phyloP scores from a whole-genome alignment of 78 protist genomes.

The Parvularia atlantis region DNA sequence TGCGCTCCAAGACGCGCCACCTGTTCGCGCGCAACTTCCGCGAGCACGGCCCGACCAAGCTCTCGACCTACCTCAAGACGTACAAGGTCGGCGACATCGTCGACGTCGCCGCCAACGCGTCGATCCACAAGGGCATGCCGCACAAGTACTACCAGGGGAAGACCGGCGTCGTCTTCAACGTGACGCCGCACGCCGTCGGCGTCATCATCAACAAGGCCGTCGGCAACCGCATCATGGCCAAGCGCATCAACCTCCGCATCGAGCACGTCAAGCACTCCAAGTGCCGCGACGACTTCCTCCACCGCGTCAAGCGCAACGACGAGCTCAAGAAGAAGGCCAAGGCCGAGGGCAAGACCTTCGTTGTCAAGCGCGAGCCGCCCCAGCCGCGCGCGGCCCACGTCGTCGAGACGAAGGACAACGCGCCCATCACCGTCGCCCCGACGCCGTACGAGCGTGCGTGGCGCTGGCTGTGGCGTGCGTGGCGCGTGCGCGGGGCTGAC shows the following conservation, averaged over 20 bases:
- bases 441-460: no score
- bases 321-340: no score
- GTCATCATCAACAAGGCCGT: constrained; percentile 92
- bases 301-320: constrained; percentile 54
- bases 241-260: constrained; percentile 95
- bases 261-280: constrained; percentile 95
- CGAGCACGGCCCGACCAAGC: constrained; percentile 62
- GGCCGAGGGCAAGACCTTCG: no score
- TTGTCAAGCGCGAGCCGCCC: no score
- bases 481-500: no score
- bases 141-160: constrained; percentile 99
- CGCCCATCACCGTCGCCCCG: no score
- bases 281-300: constrained; percentile 80
- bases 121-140: constrained; percentile 98
- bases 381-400: no score
- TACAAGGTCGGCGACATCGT: constrained; percentile 89
- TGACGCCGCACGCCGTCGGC: constrained; percentile 95
- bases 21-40: constrained; percentile 81
- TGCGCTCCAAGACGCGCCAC: constrained; percentile 84
- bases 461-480: no score
- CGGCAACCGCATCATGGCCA: constrained; percentile 82
- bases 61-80: constrained; percentile 61
- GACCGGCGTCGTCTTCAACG: constrained; percentile 98
- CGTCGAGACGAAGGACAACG: no score
- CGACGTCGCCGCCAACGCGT: constrained; percentile 81